phyloP scores from a whole-genome alignment of 106 monocot genomes.

The Allium sativum region DNA sequence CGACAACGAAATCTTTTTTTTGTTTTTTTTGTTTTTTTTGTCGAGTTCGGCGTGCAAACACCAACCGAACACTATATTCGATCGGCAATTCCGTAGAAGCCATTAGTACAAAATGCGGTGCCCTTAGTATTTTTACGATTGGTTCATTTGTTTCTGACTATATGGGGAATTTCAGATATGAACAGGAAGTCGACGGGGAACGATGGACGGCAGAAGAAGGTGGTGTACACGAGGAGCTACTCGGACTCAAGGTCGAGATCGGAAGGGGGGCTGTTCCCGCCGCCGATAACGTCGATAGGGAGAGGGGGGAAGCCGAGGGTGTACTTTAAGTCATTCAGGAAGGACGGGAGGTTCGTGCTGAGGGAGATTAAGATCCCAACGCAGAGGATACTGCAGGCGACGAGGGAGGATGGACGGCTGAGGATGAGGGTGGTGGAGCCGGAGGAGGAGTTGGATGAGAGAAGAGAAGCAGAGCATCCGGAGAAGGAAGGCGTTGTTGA shows the following conservation, averaged over 20 bases:
- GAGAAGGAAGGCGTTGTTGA: neutral
- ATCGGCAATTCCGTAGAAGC: neutral
- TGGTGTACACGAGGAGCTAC: constrained; percentile 13
- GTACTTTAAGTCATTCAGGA: constrained; percentile 17
- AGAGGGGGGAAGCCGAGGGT: constrained; percentile 32
- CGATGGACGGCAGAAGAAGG: neutral
- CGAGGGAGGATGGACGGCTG: constrained; percentile 28
- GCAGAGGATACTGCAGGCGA: constrained; percentile 20
- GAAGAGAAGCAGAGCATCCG: neutral
- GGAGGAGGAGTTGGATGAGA: neutral
- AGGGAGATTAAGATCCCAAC: constrained; percentile 36
- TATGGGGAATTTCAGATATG: neutral
- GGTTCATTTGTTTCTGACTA: neutral
- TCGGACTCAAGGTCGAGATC: constrained; percentile 9
- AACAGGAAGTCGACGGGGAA: neutral
- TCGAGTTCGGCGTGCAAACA: too few relatives aligned
- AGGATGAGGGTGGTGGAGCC: constrained; percentile 20
- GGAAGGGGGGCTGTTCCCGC: constrained; percentile 22
- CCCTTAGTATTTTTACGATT: too few relatives aligned
- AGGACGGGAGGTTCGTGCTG: constrained; percentile 11
- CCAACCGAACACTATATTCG: too few relatives aligned
- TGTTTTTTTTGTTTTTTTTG: too few relatives aligned
- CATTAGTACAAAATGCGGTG: too few relatives aligned
- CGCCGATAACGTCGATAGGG: constrained; percentile 38
- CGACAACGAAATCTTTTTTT: too few relatives aligned